These are phyloP conservation scores for Trichocladium uniseriatum DNA, from an alignment of 495 filamentous ascomycete genomes.

Conservation along the genomic window DNA sequence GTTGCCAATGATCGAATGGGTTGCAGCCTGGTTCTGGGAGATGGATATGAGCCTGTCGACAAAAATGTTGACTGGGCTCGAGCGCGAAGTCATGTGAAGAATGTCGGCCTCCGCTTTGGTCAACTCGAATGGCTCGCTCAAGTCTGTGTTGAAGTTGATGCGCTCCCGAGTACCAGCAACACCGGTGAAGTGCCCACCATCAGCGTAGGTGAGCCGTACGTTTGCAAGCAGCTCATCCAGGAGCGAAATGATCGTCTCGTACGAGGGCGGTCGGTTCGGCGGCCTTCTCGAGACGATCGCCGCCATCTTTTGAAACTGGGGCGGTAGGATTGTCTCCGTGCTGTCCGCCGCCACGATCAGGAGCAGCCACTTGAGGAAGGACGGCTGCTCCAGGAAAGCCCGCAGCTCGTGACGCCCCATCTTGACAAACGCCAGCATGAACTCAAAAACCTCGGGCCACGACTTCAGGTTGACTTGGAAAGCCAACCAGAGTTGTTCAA, in stretches of 20 bases:
- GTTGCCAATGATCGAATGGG: constrained; percentile 35
- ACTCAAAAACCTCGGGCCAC: constrained; percentile 76
- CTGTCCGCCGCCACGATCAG: constrained; percentile 55
- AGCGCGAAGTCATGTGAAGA: constrained; percentile 33
- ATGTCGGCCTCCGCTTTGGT: constrained; percentile 34
- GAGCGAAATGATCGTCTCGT: constrained; percentile 44
- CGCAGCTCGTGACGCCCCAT: constrained; percentile 46
- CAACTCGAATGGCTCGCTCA: constrained; percentile 26
- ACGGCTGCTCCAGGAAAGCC: constrained; percentile 43
- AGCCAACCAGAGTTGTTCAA: constrained; percentile 47
- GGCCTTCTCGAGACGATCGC: constrained; percentile 40
- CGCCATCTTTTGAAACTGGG: constrained; percentile 36
- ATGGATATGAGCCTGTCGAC: constrained; percentile 42
- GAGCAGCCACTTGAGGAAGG: constrained; percentile 47
- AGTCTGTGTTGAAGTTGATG: constrained; percentile 16
- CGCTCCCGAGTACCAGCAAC: constrained; percentile 9
- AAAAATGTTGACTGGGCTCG: constrained; percentile 32
- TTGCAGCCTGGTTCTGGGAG: constrained; percentile 38
- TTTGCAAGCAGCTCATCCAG: constrained; percentile 41
- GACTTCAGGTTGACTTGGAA: constrained; percentile 50
- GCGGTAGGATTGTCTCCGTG: constrained; percentile 25
- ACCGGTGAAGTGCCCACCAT: not conserved
- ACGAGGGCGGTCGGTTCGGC: constrained; percentile 42
- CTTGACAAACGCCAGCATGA: constrained; percentile 50
- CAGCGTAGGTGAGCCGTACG: constrained; percentile 29